Percentiles rank a stretch among this genome's conserved stretches.
These are phyloP conservation scores for Epichloe uncinata DNA, from an alignment of 2,329 filamentous ascomycete species.

Conservation along the genomic window DNA sequence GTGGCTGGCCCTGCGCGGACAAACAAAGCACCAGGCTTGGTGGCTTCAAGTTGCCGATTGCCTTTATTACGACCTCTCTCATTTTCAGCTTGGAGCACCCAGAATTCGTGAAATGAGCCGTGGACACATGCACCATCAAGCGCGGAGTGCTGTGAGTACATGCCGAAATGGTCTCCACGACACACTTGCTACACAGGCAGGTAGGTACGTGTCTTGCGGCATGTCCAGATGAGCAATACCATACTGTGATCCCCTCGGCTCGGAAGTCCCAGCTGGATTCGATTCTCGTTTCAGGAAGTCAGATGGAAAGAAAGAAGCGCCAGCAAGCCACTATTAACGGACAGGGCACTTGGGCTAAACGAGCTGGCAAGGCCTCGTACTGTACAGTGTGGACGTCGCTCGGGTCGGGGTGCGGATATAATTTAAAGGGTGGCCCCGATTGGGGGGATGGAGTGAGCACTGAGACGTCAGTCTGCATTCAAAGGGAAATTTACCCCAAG, in stretches of 20 bases:
- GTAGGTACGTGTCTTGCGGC: background rate
- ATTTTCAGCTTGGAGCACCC: too few relatives aligned
- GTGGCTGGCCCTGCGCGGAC: background rate
- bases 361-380: background rate
- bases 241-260: background rate
- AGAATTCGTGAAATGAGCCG: too few relatives aligned
- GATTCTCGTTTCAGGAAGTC: conserved; percentile 14
- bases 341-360: background rate
- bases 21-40: background rate
- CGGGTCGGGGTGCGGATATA: background rate
- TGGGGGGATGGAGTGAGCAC: background rate
- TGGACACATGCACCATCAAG: too few relatives aligned
- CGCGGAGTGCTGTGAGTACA: background rate
- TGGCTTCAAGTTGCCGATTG: background rate
- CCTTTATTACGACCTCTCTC: background rate
- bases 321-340: conserved; percentile 9
- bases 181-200: background rate
- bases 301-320: conserved; percentile 19
- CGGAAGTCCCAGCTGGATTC: conserved; percentile 6
- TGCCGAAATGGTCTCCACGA: background rate
- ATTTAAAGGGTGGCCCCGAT: background rate
- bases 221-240: background rate
- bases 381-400: background rate
- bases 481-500: background rate
- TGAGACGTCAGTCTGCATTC: background rate